These are phyloP conservation scores for Cyclocybe cylindracea DNA, from an alignment of 768 basidiomycete species.

Conservation along the genomic window DNA sequence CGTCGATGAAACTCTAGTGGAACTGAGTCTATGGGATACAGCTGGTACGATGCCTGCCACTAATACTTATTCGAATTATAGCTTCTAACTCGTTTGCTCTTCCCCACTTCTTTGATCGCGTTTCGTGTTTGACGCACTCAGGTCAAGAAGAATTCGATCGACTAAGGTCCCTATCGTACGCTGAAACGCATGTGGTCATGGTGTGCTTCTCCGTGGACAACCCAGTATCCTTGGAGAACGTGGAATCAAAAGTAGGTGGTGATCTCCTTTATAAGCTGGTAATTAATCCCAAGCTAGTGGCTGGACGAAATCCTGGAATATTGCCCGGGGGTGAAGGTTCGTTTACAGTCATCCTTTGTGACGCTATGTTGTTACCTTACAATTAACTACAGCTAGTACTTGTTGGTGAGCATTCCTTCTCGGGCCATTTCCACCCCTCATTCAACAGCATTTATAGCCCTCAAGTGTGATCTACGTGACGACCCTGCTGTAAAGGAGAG, in stretches of 20 bases:
- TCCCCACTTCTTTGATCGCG: conserved; percentile 4
- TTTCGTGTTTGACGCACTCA: conserved; percentile 31
- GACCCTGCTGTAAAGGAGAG: conserved; percentile 73
- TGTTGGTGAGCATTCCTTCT: conserved; percentile 64
- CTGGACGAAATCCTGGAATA: conserved; percentile 89
- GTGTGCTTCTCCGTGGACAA: conserved; percentile 97
- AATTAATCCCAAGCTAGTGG: conserved; percentile 58
- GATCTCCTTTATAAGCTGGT: not conserved
- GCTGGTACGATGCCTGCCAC: conserved; percentile 61
- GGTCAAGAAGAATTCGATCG: conserved; percentile 97
- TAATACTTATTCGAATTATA: not conserved
- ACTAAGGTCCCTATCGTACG: conserved; percentile 90
- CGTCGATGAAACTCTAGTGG: conserved; percentile 85
- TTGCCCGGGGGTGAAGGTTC: conserved; percentile 93
- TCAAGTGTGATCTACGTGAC: conserved; percentile 95
- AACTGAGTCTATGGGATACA: conserved; percentile 96
- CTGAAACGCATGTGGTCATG: conserved; percentile 96
- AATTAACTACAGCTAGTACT: conserved; percentile 65
- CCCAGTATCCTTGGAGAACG: conserved; percentile 92
- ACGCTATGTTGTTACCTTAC: conserved; percentile 2
- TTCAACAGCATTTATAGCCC: conserved; percentile 48
- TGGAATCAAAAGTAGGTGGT: conserved; percentile 78
- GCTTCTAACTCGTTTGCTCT: conserved; percentile 1
- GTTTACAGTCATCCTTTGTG: conserved; percentile 12
- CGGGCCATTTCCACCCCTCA: conserved; percentile 1